A percentile compares a stretch with the other conserved stretches of the same genome.
Conservation (phyloP, 2,329 filamentous ascomycete genomes). For the Hortaea sp. region DNA sequence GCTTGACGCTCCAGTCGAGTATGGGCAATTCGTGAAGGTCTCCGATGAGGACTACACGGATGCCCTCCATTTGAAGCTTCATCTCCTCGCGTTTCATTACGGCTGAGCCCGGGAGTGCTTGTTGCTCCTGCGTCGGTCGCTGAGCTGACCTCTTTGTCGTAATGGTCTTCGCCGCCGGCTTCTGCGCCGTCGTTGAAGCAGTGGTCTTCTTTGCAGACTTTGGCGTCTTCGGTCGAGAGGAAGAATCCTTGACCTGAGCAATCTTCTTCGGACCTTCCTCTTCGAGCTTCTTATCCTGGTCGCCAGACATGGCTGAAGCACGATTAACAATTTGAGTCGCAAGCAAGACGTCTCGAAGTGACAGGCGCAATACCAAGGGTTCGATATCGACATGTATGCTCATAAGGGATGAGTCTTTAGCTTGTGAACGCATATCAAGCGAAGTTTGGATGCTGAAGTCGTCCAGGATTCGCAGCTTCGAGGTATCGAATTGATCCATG, state of each 20-base stretch:
- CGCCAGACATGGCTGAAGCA: constrained; percentile 70
- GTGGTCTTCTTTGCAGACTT: constrained; percentile 39
- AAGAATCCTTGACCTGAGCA: constrained; percentile 33
- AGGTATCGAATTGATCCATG: constrained; percentile 95
- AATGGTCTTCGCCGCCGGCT: constrained; percentile 36
- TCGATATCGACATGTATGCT: constrained; percentile 83
- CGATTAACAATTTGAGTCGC: constrained; percentile 86
- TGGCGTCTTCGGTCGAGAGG: constrained; percentile 27
- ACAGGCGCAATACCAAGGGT: constrained; percentile 80
- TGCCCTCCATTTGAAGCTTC: constrained; percentile 73
- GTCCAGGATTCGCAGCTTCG: constrained; percentile 81
- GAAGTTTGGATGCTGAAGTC: constrained; percentile 90
- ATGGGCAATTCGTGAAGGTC: constrained; percentile 93
- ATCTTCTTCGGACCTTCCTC: constrained; percentile 49
- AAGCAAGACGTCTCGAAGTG: constrained; percentile 86
- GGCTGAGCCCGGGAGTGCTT: constrained; percentile 34
- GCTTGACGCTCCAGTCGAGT: constrained; percentile 85
- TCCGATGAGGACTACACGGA: constrained; percentile 88
- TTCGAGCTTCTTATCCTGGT: constrained; percentile 35
- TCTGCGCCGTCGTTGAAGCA: constrained; percentile 27
- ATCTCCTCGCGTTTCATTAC: constrained; percentile 66
- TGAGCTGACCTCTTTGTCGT: constrained; percentile 41
- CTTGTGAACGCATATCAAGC: constrained; percentile 62
- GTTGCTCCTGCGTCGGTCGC: constrained; percentile 30
- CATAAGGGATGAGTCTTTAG: constrained; percentile 51